Evolutionary conservation across 108 stramenopile genomes (phyloP).

Genomic region (Mediolabrus comicus): DNA sequence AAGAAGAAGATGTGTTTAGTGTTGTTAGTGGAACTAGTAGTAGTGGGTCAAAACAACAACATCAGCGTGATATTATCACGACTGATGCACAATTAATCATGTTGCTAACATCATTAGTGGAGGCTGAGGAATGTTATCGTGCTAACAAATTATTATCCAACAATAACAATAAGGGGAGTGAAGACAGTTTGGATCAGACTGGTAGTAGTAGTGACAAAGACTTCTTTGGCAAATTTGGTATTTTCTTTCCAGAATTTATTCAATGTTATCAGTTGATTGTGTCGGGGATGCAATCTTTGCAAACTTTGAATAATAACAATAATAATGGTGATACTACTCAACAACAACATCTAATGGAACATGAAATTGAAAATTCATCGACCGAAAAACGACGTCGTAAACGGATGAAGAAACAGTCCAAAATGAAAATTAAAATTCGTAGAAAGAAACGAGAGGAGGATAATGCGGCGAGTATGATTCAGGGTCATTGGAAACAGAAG

Average conservation of each 20-base stretch:
- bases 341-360: too few relatives aligned
- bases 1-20: too few relatives aligned
- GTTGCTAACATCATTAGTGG: constrained; percentile 18
- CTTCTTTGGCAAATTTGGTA: too few relatives aligned
- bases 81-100: constrained; percentile 30
- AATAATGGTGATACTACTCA: too few relatives aligned
- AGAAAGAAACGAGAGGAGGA: constrained; percentile 18
- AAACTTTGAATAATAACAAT: constrained; percentile 33
- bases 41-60: too few relatives aligned
- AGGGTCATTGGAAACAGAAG: constrained; percentile 63
- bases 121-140: constrained; percentile 23
- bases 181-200: neutral
- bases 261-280: constrained; percentile 67
- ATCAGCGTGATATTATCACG: constrained; percentile 17
- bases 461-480: constrained; percentile 61
- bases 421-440: constrained; percentile 9
- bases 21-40: too few relatives aligned
- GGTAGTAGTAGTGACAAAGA: too few relatives aligned
- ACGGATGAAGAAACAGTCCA: constrained; percentile 24
- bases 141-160: neutral
- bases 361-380: neutral
- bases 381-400: constrained; percentile 10
- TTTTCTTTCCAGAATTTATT: constrained; percentile 51
- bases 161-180: neutral
- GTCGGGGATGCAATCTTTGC: constrained; percentile 66